Percentiles rank a stretch among this genome's conserved stretches.
phyloP scores from a whole-genome alignment of 1,284 basidiomycete species.

The Ceratorhiza oryzae-sativae region DNA sequence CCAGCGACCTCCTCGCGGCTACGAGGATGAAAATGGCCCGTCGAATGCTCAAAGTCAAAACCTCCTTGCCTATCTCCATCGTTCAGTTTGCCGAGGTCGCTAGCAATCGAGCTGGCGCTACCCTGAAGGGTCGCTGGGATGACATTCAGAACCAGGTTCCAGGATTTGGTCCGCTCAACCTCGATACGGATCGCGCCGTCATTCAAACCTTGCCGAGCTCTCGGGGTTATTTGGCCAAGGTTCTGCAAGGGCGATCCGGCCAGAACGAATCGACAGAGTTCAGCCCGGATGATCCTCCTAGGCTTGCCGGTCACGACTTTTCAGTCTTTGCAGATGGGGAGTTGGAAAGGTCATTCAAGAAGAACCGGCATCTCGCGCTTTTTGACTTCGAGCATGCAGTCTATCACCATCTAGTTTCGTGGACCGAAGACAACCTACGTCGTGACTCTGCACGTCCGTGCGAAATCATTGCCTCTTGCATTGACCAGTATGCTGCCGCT shows the following conservation, averaged over 20 bases:
- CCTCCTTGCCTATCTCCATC: slow-evolving; percentile 43
- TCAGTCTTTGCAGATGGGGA: not conserved
- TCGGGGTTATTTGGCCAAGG: slow-evolving; percentile 46
- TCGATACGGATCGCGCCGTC: slow-evolving; percentile 49
- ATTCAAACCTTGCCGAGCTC: slow-evolving; percentile 49
- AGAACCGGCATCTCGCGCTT: slow-evolving; percentile 1
- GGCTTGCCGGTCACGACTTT: not conserved
- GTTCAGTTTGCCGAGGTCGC: slow-evolving; percentile 42
- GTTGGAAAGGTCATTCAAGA: not conserved
- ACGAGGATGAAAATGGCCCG: slow-evolving; percentile 53
- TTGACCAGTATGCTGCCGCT: slow-evolving; percentile 10
- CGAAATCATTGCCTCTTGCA: not conserved
- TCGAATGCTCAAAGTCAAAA: slow-evolving; percentile 53
- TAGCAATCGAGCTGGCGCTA: slow-evolving; percentile 37
- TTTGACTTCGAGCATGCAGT: slow-evolving; percentile 26
- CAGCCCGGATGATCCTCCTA: not conserved
- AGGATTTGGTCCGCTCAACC: not conserved
- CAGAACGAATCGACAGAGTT: not conserved
- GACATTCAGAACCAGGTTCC: not conserved
- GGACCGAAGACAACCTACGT: not conserved
- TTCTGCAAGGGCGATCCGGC: not conserved
- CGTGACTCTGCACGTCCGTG: not conserved
- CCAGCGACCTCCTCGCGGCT: slow-evolving; percentile 50
- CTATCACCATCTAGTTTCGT: not conserved
- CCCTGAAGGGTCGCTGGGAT: slow-evolving; percentile 51